Conservation (phyloP, 2,329 filamentous ascomycete genomes). For the Teratosphaeria destructans region DNA sequence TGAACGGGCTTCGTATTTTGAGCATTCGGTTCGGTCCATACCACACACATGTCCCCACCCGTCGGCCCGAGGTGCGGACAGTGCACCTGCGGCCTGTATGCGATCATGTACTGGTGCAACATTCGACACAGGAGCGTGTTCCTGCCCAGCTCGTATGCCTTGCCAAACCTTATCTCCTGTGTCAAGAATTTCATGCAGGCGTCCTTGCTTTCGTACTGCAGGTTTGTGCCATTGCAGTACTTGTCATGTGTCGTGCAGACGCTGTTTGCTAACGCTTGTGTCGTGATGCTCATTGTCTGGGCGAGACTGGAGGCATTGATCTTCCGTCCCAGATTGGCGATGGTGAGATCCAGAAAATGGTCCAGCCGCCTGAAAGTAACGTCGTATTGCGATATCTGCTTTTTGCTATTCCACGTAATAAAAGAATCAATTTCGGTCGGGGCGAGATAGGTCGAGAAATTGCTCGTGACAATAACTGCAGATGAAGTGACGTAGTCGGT, state of each 20-base stretch:
- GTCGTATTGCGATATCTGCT: conserved; percentile 2
- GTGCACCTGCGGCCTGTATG: background rate
- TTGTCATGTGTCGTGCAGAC: background rate
- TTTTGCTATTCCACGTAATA: conserved; percentile 1
- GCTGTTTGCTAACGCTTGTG: background rate
- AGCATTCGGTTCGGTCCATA: background rate
- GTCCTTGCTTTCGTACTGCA: background rate
- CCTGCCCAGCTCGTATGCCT: conserved; percentile 1
- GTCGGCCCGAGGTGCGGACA: conserved; percentile 1
- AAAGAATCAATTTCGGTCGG: background rate
- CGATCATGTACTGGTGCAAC: conserved; percentile 2
- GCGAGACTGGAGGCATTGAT: background rate
- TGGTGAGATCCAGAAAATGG: background rate
- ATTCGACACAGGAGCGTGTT: conserved; percentile 1
- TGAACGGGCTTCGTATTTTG: no score
- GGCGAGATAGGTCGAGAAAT: background rate
- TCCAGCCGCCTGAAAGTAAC: conserved; percentile 1
- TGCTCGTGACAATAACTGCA: background rate
- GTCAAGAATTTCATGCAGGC: background rate
- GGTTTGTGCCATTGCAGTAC: conserved; percentile 1
- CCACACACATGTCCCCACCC: conserved; percentile 1
- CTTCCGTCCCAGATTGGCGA: background rate
- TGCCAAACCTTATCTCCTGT: conserved; percentile 2
- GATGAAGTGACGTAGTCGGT: conserved; percentile 1
- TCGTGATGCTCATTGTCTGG: background rate